Evolutionary conservation across 805 yeast species (phyloP), one percentile per base, ranked within the genome.

Genomic region (Candida odintsovae): DNA sequence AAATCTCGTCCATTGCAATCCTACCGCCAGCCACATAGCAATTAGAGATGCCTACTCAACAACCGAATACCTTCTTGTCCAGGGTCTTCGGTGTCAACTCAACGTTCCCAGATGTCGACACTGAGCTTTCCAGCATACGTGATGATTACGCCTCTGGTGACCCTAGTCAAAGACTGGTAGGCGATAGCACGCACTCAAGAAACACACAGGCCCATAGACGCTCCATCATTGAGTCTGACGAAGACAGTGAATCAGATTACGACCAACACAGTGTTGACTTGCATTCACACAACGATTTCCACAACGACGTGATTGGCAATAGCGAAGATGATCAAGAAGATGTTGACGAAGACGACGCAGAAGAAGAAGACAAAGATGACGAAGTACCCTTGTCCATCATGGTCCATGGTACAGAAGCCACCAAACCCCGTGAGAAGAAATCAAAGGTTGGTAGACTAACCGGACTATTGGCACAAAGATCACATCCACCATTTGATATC

Each of bases 11-110:
- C 28, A 25, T 25, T 25, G 28, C 12, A n/a, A n/a, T 10, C 28
- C 8, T 22, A 22, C 8, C 8, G 8, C 8, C 8, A 22, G 23
- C 23, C 8, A 8, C 5, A 22, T 8, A 22, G 23, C 8, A 22
- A 22, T 8, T 6, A 29, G 19, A 31, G 36, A 58, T 56, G 52
- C 20, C 53, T 11, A 40, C 50, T 13, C 55, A 51, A 28, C 47
- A 55, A 16, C 57, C 53, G 7, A 80, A 79, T 54, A 81, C 86
- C 6, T 82, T 82, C 56, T 68, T 82, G 49, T 79, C 84, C 10
- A 68, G 86, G 38, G 83, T 82, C 20, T 80, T 82, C 63, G 87
- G 86, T 4, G 59, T 66, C 41, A 60, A 63, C 37, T 67, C 71
- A 10, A 58, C 62, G 4, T 56, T 48, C 22, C 59, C 54, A 18